Evolutionary conservation across 2,329 filamentous ascomycete species (phyloP).

Genomic region (Colletotrichum zoysiae): DNA sequence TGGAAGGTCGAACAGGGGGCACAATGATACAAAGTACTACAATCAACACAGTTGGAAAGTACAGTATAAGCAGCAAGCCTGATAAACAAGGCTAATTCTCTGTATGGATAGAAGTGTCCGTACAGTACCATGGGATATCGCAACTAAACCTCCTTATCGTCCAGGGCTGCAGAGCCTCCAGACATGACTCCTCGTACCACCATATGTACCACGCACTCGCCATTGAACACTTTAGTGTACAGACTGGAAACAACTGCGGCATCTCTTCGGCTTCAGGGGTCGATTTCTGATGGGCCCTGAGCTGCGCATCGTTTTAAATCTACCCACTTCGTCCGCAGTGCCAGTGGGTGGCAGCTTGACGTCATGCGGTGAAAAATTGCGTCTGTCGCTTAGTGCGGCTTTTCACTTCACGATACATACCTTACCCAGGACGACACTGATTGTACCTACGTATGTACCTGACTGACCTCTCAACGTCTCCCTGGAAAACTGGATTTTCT

Average conservation of each 20-base stretch:
- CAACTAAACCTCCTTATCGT: too few species aligned
- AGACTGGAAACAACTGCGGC: constrained; percentile 9
- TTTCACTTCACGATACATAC: constrained; percentile 34
- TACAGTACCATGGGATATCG: too few species aligned
- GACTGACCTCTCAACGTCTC: neutral
- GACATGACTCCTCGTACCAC: neutral
- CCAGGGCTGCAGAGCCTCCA: too few species aligned
- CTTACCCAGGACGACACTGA: constrained; percentile 34
- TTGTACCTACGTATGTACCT: too few species aligned
- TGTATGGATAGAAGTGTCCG: too few species aligned
- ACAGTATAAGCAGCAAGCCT: too few species aligned
- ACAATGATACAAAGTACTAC: too few species aligned
- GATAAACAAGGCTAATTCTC: too few species aligned
- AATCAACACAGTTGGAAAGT: too few species aligned
- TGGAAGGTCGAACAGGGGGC: too few species aligned
- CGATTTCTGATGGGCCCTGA: constrained; percentile 19
- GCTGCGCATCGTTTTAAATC: constrained; percentile 30
- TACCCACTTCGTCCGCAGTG: constrained; percentile 21
- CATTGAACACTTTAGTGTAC: neutral
- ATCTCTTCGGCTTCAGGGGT: constrained; percentile 31
- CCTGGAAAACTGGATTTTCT: constrained; percentile 1
- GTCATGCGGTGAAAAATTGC: constrained; percentile 15
- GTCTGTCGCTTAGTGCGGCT: constrained; percentile 37
- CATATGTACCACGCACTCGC: neutral
- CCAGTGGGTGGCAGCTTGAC: constrained; percentile 25